Evolutionary conservation across 2,329 filamentous ascomycete genomes (phyloP), one percentile per base, ranked within the genome.

Genomic region (Fusarium foetens): DNA sequence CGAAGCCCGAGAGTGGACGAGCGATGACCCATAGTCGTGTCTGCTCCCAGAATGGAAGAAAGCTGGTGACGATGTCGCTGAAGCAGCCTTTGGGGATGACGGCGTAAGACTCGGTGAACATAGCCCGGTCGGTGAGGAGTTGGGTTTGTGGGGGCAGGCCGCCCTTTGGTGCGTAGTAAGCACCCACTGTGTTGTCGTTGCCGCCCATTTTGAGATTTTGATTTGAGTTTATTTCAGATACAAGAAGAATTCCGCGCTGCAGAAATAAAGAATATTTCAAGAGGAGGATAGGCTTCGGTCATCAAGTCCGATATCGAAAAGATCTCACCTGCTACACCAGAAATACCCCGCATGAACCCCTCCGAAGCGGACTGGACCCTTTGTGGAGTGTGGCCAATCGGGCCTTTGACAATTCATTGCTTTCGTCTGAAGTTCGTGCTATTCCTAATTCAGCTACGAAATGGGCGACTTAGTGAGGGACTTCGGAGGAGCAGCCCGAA

Each of bases 91-190:
- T 70, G 23, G 68, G 68, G 9, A 70, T 70, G 46, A 70, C 62
- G 31, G 68, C 68, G 21, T 70, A 70, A 35, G 68, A 66, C 63
- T 70, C 68, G 14, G 68, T 70, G 53, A 70, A 70, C 68, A 70
- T 70, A 7, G 68, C 68, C 12, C 68, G 46, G 45, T 70, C 68
- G 25, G 68, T 70, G 27, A 70, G 66, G 25, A 70, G 16, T 27
- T 70, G 68, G 3, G 68, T 70, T 21, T 70, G 68, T 4, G 68
- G 68, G 17, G 68, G 68, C 25, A 70, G 16, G 25, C 68, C 68
- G 31, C 68, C 68, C 29, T 54, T 70, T 4, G 68, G 68, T 61
- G 68, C 68, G n/a, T 67, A 70, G 11, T 70, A 70, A 5, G 66
- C 68, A 43, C 68, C 62, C 17, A 67, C 13, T 25, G 31, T 38